A percentile compares a stretch with the other conserved stretches of the same genome.
phyloP scores from a whole-genome alignment of 306 rosid genomes.

The Elaeagnus macrophylla region DNA sequence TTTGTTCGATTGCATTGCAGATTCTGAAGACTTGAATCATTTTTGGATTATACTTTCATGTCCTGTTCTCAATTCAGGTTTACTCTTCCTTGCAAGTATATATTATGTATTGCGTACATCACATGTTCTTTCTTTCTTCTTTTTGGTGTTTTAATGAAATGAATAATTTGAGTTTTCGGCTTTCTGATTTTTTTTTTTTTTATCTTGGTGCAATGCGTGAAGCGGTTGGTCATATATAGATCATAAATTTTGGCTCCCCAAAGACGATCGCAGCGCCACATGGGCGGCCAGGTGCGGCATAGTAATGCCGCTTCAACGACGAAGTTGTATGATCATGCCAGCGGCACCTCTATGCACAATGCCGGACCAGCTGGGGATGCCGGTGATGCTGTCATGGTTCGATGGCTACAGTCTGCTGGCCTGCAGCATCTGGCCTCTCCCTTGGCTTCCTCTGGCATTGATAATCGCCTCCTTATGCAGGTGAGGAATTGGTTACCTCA shows the following conservation, averaged over 20 bases:
- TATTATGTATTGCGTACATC: not conserved
- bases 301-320: conserved; percentile 89
- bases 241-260: conserved; percentile 99
- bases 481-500: conserved; percentile 18
- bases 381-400: conserved; percentile 97
- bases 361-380: conserved; percentile 69
- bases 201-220: conserved; percentile 17
- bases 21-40: conserved; percentile 33
- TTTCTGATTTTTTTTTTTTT: conserved; percentile 5
- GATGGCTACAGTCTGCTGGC: conserved; percentile 98
- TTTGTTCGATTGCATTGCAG: conserved; percentile 20
- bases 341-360: conserved; percentile 58
- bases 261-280: conserved; percentile 98
- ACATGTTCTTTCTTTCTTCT: not conserved
- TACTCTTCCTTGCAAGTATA: conserved; percentile 57
- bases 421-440: conserved; percentile 99
- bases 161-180: not conserved
- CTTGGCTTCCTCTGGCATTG: conserved; percentile 60
- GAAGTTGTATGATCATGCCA: conserved; percentile 66
- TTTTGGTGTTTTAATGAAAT: not conserved
- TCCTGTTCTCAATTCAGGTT: conserved; percentile 44
- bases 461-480: conserved; percentile 87
- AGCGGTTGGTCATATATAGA: conserved; percentile 51
- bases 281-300: conserved; percentile 99
- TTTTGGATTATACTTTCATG: conserved; percentile 44